These are phyloP conservation scores for Boletus barrowsii DNA, from an alignment of 768 basidiomycete species.

Conservation along the genomic window DNA sequence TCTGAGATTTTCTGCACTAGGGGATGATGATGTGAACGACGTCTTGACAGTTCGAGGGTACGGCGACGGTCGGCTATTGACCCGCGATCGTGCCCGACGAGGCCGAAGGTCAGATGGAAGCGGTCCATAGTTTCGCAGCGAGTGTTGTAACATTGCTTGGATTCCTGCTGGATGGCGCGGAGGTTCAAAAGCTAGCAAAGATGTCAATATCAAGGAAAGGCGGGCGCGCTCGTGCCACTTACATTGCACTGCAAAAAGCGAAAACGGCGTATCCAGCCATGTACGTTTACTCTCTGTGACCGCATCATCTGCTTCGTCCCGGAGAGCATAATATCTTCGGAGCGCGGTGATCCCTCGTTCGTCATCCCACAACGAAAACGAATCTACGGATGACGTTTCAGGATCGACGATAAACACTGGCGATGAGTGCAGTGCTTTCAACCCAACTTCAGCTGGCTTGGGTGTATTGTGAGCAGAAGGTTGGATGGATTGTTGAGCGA, in stretches of 20 bases:
- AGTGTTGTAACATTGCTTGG: constrained; percentile 71
- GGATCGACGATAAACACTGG: constrained; percentile 57
- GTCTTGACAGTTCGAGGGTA: constrained; percentile 59
- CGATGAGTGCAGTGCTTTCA: constrained; percentile 30
- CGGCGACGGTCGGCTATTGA: constrained; percentile 68
- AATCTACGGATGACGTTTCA: constrained; percentile 47
- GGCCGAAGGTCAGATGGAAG: constrained; percentile 70
- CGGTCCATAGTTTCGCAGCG: constrained; percentile 65
- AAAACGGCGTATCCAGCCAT: constrained; percentile 74
- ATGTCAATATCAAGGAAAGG: background rate
- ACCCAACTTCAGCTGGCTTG: constrained; percentile 3
- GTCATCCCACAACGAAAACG: constrained; percentile 57
- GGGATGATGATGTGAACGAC: constrained; percentile 37
- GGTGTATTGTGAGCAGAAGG: constrained; percentile 33
- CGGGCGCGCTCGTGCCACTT: constrained; percentile 27
- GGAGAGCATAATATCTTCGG: constrained; percentile 65
- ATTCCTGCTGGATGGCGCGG: constrained; percentile 63
- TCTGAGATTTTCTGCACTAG: constrained; percentile 35
- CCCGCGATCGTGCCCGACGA: constrained; percentile 62
- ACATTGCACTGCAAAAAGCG: constrained; percentile 72
- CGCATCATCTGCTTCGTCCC: constrained; percentile 63
- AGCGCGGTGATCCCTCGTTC: constrained; percentile 64
- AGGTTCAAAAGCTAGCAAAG: constrained; percentile 60
- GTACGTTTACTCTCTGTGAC: constrained; percentile 62
- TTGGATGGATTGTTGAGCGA: constrained; percentile 17